Evolutionary conservation across 2,329 filamentous ascomycete genomes (phyloP).

Genomic region (Fusarium clavum): DNA sequence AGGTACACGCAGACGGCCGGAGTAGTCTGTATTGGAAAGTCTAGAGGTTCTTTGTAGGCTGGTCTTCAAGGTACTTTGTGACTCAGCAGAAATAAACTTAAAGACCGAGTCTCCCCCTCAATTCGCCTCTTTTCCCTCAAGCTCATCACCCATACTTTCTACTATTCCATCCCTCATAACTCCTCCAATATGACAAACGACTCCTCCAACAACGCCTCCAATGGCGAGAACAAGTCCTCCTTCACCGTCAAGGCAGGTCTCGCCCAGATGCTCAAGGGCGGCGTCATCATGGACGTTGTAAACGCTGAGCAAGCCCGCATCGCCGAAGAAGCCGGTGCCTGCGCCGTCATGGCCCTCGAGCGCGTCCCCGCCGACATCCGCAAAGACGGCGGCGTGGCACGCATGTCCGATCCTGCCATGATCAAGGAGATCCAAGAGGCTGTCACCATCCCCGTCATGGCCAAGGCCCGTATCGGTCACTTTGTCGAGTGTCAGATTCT

Average conservation of each 20-base stretch:
- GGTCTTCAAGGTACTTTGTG: not conserved
- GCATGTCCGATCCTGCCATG: constrained; percentile 95
- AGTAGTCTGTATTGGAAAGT: constrained; percentile 2
- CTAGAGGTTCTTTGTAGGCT: not conserved
- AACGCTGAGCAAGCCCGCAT: constrained; percentile 94
- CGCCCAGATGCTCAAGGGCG: constrained; percentile 98
- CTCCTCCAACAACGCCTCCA: constrained; percentile 41
- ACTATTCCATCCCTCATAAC: not conserved
- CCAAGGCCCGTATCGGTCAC: constrained; percentile 97
- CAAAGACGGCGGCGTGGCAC: constrained; percentile 88
- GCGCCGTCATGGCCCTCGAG: constrained; percentile 98
- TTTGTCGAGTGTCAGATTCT: constrained; percentile 99
- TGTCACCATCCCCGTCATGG: constrained; percentile 99
- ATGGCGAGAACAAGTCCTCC: constrained; percentile 59
- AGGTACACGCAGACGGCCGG: not conserved
- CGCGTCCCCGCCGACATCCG: constrained; percentile 97
- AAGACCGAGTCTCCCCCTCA: constrained; percentile 16
- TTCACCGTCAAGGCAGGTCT: constrained; percentile 95
- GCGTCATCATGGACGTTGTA: constrained; percentile 99
- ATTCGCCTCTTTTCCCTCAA: not conserved
- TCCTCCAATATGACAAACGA: constrained; percentile 51
- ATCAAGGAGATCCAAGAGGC: constrained; percentile 95
- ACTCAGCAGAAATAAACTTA: constrained; percentile 25
- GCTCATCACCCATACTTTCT: not conserved
- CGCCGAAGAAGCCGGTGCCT: constrained; percentile 95